A percentile compares a stretch with the other conserved stretches of the same genome.
These are phyloP conservation scores for Fistulinella staudtii DNA, from an alignment of 1,284 basidiomycete species.

Conservation along the genomic window DNA sequence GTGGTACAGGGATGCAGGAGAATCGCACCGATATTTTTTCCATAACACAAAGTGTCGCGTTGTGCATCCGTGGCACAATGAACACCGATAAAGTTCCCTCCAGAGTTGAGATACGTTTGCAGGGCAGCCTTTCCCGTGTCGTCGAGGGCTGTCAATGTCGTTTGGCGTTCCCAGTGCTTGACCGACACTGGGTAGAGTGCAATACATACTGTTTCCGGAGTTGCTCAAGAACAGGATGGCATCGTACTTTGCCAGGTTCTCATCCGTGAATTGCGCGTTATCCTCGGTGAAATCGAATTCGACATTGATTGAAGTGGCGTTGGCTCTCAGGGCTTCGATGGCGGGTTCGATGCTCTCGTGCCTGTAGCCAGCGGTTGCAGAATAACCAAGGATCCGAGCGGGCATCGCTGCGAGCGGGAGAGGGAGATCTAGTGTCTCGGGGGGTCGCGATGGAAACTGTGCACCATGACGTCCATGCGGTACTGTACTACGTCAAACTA, in stretches of 20 bases:
- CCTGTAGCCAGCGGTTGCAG: conserved; percentile 44
- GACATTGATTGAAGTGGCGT: conserved; percentile 43
- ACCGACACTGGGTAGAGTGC: no score
- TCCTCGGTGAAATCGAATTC: conserved; percentile 59
- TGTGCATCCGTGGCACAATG: conserved; percentile 71
- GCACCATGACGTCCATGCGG: no score
- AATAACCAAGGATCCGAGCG: conserved; percentile 40
- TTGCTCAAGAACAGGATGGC: conserved; percentile 60
- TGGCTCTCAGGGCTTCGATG: conserved; percentile 46
- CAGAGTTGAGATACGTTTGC: conserved; percentile 56
- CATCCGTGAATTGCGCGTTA: conserved; percentile 45
- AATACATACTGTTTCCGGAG: conserved; percentile 55
- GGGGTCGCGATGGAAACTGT: no score
- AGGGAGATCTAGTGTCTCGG: not conserved
- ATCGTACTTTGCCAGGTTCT: conserved; percentile 48
- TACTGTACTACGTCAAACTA: no score
- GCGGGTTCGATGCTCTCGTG: conserved; percentile 68
- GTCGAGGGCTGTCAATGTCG: conserved; percentile 47
- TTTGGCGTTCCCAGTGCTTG: no score
- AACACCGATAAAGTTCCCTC: conserved; percentile 68
- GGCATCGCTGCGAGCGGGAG: conserved; percentile 16
- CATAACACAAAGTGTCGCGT: conserved; percentile 63
- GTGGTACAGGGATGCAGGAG: not conserved
- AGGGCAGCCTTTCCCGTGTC: conserved; percentile 51
- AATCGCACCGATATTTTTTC: conserved; percentile 35